Percentiles rank a stretch among this genome's conserved stretches.
phyloP scores from a whole-genome alignment of 2,329 filamentous ascomycete genomes.

The Clarireedia paspali region DNA sequence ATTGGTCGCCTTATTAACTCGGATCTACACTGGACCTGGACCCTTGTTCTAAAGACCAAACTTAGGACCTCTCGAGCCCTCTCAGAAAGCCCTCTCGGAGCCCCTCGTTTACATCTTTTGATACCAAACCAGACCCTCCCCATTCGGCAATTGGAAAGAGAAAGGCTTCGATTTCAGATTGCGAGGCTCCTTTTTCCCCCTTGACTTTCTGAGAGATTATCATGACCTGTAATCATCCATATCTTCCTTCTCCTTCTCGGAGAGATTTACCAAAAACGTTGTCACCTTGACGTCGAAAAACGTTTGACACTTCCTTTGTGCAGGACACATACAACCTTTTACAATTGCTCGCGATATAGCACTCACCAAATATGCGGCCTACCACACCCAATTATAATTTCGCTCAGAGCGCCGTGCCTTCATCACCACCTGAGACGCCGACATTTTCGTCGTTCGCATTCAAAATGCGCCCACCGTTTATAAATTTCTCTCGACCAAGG shows the following conservation, averaged over 20 bases:
- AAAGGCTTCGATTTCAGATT: conserved; percentile 16
- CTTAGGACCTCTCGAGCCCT: conserved; percentile 1
- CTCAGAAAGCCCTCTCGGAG: background rate
- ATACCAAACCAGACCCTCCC: conserved; percentile 1
- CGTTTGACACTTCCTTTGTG: background rate
- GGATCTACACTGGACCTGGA: conserved; percentile 4
- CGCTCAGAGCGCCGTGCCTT: conserved; percentile 32
- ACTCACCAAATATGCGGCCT: conserved; percentile 31
- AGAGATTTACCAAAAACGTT: conserved; percentile 28
- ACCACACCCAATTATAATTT: conserved; percentile 36
- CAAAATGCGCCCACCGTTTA: conserved; percentile 20
- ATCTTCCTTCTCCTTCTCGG: conserved; percentile 28
- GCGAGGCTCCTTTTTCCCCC: conserved; percentile 20
- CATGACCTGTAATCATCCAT: conserved; percentile 30
- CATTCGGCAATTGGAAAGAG: conserved; percentile 5
- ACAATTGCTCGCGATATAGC: conserved; percentile 2
- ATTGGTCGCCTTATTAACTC: conserved; percentile 17
- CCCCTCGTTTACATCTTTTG: conserved; percentile 4
- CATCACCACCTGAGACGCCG: conserved; percentile 42
- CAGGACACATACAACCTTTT: background rate
- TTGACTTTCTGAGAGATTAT: conserved; percentile 22
- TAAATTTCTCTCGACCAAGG: conserved; percentile 19
- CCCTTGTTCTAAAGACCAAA: conserved; percentile 1
- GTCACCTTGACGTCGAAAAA: conserved; percentile 25
- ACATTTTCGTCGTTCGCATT: conserved; percentile 30